Evolutionary conservation across 164 flowering plant genomes (phyloP), one percentile per base, ranked within the genome.

Genomic region (Aristolochia contorta): DNA sequence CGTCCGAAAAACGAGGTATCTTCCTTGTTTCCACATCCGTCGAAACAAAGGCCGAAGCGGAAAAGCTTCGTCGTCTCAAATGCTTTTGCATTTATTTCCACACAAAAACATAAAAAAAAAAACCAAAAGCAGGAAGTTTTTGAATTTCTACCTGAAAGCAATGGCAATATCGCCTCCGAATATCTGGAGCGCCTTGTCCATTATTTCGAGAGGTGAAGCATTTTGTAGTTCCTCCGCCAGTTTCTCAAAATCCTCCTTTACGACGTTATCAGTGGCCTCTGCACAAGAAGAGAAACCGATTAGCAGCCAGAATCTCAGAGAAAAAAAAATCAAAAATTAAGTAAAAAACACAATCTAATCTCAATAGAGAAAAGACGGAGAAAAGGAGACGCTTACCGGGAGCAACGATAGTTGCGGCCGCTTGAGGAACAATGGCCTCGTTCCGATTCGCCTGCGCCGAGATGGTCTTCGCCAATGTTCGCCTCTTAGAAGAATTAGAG

Each of bases 141-240:
- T 19, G 22, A 50, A 52, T 18, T 13, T 18, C 5, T 37, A 92
- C 98, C 98, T 89, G 79, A 92, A 92, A 30, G 98, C 98, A 69
- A 92, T 92, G 7, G 95, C 95, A 46, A 92, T 85, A 52, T 87
- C 96, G 58, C 79, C 61, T 21, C 95, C 97, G 66, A 87, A 90
- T 60, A 66, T 78, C 65, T 72, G 82, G 4, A 87, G 90, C 24
- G 96, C 96, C 50, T 65, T 83, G 59, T 87, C 96, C 80, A 89
- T 89, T 25, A 89, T 86, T 62, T 82, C 85, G 48, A 92, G 84
- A n/a, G 98, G 96, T 6, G 98, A 89, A 47, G 96, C 93, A 50
- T 76, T 75, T 22, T 77, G 76, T 16, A 89, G 83, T 20, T 78
- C 83, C 60, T 66, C 75, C 8, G 89, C 87, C 70, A 87, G 67